Base-by-base conservation (phyloP, 1,139 yeast species). In the Pichia sp. region DNA sequence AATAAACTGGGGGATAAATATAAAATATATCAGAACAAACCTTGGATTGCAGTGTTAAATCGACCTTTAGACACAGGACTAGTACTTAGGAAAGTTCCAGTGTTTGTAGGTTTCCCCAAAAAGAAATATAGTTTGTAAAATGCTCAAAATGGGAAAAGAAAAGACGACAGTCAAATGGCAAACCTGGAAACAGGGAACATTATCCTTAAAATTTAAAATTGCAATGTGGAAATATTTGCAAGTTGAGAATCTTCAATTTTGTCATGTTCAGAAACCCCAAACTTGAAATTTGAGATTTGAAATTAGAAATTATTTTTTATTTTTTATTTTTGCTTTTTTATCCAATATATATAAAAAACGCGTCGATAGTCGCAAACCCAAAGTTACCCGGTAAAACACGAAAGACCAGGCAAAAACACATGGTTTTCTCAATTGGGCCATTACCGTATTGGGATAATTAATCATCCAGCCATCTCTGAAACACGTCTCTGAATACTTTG, bases 381-480 rank as follows among this genome's bases (percentile, higher is more conserved):
- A 33, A 33, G 10, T 33, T 33, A 33, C 38, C 38, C 38, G 41
- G 27, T 4, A 7, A 19, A 38, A 25, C 42, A 19, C 36, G 28
- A 18, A 19, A 11, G 3, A 2, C 14, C 34, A 19, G 11, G 2
- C 2, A n/a, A 34, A 19, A 14, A 10, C 36, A 22, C 10, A 13
- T 13, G 16, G 2, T 14, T 36, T 36, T 36, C 41, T 11, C 13
- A 10, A 3, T 36, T 19, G 25, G 25, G 41, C 5, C 41, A 36
- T 33, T 28, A 22, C 51, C 44, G 25, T 1, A 33, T 48, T 44
- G 16, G 51, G 51, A 44, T 14, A 28, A 22, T 28, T 48, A 27
- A 36, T 36, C 18, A 11, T 9, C 45, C 45, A 42, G 45, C 45
- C 45, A 42, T 42, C n/a, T 41, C 30, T 41, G 44, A 41, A 41